phyloP scores from a whole-genome alignment of 169 alveolate species.

The Eimeria praecox region DNA sequence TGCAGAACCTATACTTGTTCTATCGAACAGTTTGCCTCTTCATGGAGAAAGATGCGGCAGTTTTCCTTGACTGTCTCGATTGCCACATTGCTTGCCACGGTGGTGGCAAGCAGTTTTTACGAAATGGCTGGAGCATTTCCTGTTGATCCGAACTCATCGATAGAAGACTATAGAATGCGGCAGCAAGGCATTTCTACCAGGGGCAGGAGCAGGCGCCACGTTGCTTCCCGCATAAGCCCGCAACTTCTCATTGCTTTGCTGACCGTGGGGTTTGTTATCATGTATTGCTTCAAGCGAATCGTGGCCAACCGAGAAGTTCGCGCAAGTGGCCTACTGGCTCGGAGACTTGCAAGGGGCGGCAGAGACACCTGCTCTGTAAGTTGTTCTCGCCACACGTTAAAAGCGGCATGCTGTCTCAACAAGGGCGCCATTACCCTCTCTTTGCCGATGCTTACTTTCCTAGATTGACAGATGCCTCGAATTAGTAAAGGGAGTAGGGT shows the following conservation, averaged over 20 bases:
- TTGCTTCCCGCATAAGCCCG: background rate
- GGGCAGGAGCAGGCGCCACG: background rate
- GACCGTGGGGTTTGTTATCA: background rate
- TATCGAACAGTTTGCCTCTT: background rate
- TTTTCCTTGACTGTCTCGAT: background rate
- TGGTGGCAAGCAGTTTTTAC: background rate
- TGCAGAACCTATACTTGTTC: background rate
- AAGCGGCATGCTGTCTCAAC: background rate
- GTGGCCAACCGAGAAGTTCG: background rate
- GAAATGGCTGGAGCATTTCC: background rate
- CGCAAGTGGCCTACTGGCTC: background rate
- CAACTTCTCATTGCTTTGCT: background rate
- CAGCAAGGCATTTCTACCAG: background rate
- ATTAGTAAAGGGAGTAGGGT: background rate
- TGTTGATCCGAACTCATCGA: background rate
- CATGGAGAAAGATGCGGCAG: background rate
- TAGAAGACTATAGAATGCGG: background rate
- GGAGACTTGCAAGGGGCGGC: slow-evolving; percentile 6
- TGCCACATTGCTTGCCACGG: background rate
- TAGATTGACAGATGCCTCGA: background rate
- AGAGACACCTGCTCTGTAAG: slow-evolving; percentile 9
- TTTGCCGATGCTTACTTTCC: background rate
- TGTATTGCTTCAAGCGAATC: background rate
- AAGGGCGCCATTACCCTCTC: background rate
- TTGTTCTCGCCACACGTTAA: background rate